phyloP scores from a whole-genome alignment of 495 filamentous ascomycete species.

The Jackrogersella minutella region DNA sequence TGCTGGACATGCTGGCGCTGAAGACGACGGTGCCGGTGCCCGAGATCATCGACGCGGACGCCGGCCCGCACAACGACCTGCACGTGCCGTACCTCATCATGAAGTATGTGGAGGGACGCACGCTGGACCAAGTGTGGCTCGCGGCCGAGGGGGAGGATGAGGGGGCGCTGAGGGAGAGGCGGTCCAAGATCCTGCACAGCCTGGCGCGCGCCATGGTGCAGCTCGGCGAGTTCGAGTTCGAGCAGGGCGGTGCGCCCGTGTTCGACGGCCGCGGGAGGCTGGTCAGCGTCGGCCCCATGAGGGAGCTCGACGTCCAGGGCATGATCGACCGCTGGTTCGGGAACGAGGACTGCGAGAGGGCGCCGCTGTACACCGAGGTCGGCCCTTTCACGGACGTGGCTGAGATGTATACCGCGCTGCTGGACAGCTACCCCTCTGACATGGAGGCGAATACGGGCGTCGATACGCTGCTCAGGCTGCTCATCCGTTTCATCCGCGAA shows the following conservation, averaged over 20 bases:
- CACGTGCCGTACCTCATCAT: constrained; percentile 39
- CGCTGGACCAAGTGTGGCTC: constrained; percentile 37
- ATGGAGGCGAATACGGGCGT: constrained; percentile 18
- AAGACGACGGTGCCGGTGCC: constrained; percentile 36
- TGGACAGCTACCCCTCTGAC: constrained; percentile 23
- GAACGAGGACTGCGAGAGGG: constrained; percentile 27
- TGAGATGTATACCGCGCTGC: constrained; percentile 30
- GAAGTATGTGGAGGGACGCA: constrained; percentile 32
- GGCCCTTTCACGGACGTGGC: constrained; percentile 13
- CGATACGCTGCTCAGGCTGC: constrained; percentile 28
- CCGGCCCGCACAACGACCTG: constrained; percentile 25
- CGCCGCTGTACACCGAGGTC: constrained; percentile 11
- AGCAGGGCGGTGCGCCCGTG: constrained; percentile 27
- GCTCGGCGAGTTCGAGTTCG: constrained; percentile 34
- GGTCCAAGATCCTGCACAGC: constrained; percentile 14
- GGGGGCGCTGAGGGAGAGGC: not conserved
- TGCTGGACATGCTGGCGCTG: constrained; percentile 23
- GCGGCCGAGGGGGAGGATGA: not conserved
- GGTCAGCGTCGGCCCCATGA: constrained; percentile 14
- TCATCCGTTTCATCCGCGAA: constrained; percentile 27
- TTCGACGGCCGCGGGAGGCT: constrained; percentile 27
- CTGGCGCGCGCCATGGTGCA: constrained; percentile 32
- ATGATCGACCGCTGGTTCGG: constrained; percentile 35
- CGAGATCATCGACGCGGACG: constrained; percentile 35
- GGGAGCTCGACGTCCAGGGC: constrained; percentile 31